These are phyloP conservation scores for Phoma sp. DNA, from an alignment of 2,329 filamentous ascomycete species.

Conservation along the genomic window DNA sequence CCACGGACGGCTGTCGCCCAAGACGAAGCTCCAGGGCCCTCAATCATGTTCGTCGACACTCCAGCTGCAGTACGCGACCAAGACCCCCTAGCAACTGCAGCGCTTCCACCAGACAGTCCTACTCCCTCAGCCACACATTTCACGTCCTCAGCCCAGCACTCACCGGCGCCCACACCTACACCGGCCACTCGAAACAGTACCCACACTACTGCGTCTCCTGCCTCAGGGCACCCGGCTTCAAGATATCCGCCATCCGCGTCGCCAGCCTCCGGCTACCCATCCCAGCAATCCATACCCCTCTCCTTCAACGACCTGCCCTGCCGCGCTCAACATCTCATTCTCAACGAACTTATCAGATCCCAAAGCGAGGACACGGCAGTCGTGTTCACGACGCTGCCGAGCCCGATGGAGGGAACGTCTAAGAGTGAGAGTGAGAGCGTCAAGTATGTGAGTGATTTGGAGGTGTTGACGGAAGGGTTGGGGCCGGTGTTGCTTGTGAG, in stretches of 20 bases:
- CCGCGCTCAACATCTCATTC: constrained; percentile 82
- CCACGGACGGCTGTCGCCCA: constrained; percentile 71
- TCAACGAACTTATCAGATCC: constrained; percentile 79
- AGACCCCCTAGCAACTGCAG: constrained; percentile 31
- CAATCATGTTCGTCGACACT: constrained; percentile 75
- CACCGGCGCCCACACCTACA: neutral
- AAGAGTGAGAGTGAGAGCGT: constrained; percentile 73
- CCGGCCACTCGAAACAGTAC: constrained; percentile 1
- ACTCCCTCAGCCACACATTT: constrained; percentile 9
- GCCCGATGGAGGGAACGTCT: constrained; percentile 78
- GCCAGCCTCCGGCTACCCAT: constrained; percentile 56
- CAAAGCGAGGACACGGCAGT: constrained; percentile 68
- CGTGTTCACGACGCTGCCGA: constrained; percentile 82
- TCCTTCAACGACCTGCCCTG: constrained; percentile 88
- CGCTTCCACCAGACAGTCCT: neutral
- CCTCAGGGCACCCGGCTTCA: constrained; percentile 1
- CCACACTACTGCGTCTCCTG: neutral
- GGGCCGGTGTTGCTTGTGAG: constrained; percentile 81
- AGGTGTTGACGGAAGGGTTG: constrained; percentile 77
- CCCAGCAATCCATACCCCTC: constrained; percentile 70
- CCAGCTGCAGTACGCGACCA: constrained; percentile 25
- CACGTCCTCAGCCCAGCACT: constrained; percentile 6
- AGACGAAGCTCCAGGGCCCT: constrained; percentile 71
- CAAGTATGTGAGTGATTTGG: constrained; percentile 77
- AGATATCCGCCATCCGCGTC: constrained; percentile 8